A percentile compares a stretch with the other conserved stretches of the same genome.
Evolutionary conservation across 768 basidiomycete genomes (phyloP).

Genomic region (Boletus vinaceobasis): DNA sequence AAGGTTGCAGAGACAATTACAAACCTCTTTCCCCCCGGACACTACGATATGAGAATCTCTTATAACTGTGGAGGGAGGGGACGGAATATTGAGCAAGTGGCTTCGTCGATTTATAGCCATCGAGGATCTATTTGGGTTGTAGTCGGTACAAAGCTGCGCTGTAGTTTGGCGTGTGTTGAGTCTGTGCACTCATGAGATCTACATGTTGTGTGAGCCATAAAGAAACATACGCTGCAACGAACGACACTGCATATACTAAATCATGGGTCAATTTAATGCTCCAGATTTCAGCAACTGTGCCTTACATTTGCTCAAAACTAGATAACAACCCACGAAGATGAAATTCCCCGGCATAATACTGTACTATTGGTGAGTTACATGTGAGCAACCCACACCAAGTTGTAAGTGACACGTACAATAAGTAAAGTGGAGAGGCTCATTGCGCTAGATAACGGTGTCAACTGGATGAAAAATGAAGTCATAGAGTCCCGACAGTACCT

Average conservation of each 20-base stretch:
- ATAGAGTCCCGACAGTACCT: constrained; percentile 35
- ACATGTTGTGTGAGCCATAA: neutral
- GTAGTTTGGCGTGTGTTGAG: constrained; percentile 57
- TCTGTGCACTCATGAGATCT: constrained; percentile 33
- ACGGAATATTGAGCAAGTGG: neutral
- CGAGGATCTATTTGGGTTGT: constrained; percentile 6
- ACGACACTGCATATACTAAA: constrained; percentile 62
- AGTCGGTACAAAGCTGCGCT: too few relatives aligned
- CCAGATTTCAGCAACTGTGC: neutral
- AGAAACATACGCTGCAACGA: constrained; percentile 56
- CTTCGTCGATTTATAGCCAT: constrained; percentile 13
- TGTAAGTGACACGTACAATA: constrained; percentile 39
- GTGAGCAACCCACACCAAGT: neutral
- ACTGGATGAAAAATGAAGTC: neutral
- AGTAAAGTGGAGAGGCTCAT: constrained; percentile 48
- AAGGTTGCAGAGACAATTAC: neutral
- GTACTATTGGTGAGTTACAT: constrained; percentile 40
- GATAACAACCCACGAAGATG: constrained; percentile 59
- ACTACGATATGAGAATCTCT: too few relatives aligned
- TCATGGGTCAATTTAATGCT: neutral
- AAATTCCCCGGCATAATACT: constrained; percentile 52
- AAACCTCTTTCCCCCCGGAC: constrained; percentile 11
- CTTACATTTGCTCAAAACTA: constrained; percentile 64
- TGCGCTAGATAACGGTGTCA: constrained; percentile 20
- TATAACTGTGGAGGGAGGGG: neutral